Conservation (phyloP, 1,284 basidiomycete genomes). For the Coniferiporia weirii region DNA sequence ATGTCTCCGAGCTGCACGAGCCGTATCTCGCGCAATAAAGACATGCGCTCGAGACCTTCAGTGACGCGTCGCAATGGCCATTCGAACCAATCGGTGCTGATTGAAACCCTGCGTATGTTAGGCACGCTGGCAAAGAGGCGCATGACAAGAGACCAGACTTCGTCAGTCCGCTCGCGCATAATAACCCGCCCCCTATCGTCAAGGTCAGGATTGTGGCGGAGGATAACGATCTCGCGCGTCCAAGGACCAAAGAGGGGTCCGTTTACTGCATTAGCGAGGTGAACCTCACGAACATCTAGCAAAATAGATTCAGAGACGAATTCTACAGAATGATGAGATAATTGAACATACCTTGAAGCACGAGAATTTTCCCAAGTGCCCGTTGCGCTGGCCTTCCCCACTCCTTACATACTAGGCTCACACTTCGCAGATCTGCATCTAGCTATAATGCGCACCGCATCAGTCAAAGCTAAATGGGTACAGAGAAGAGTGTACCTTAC, state of each 20-base stretch:
- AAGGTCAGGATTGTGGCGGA: slow-evolving; percentile 4
- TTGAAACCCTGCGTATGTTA: slow-evolving; percentile 8
- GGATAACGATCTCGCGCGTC: slow-evolving; percentile 12
- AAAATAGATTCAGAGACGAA: not conserved
- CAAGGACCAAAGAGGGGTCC: slow-evolving; percentile 13
- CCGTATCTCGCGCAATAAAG: slow-evolving; percentile 10
- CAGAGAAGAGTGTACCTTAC: not conserved
- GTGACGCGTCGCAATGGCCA: slow-evolving; percentile 1
- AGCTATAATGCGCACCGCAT: not conserved
- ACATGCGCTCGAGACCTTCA: not conserved
- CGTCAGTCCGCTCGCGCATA: not conserved
- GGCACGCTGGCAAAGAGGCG: slow-evolving; percentile 4
- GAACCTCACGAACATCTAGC: slow-evolving; percentile 4
- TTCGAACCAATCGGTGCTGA: slow-evolving; percentile 14
- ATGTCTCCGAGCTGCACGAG: slow-evolving; percentile 15
- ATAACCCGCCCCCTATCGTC: not conserved
- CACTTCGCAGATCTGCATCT: slow-evolving; percentile 13
- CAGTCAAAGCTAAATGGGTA: not conserved
- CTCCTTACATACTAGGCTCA: slow-evolving; percentile 15
- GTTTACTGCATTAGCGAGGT: slow-evolving; percentile 6
- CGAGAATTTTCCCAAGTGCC: slow-evolving; percentile 11
- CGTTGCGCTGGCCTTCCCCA: slow-evolving; percentile 14
- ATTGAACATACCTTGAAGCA: slow-evolving; percentile 8
- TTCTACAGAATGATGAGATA: not conserved
- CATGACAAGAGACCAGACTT: slow-evolving; percentile 6